A percentile compares a stretch with the other conserved stretches of the same genome.
Evolutionary conservation across 768 basidiomycete species (phyloP).

Genomic region (Amanita rubescens): DNA sequence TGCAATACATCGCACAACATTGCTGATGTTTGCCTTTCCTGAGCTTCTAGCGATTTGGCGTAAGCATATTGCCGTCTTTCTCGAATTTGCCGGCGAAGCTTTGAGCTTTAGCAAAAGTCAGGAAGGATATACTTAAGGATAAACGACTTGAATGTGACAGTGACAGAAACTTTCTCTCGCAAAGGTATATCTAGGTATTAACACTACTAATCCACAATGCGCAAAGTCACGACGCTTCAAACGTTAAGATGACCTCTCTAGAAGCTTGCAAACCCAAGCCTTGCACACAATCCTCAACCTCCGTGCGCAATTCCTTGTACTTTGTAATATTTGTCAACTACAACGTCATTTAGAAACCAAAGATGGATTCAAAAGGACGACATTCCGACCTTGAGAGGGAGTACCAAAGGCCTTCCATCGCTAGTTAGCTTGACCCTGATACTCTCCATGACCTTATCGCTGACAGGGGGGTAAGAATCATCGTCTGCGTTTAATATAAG

Average conservation of each 20-base stretch:
- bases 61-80: constrained; percentile 96
- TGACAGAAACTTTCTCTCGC: too few relatives aligned
- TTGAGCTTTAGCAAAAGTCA: neutral
- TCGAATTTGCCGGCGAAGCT: constrained; percentile 85
- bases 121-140: neutral
- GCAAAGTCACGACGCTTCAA: neutral
- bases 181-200: too few relatives aligned
- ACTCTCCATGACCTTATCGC: neutral
- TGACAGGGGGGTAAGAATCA: constrained; percentile 4
- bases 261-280: constrained; percentile 38
- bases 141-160: neutral
- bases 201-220: neutral
- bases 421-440: neutral
- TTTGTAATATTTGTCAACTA: constrained; percentile 6
- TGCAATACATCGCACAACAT: constrained; percentile 98
- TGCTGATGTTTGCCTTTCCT: constrained; percentile 93
- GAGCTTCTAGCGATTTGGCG: constrained; percentile 88
- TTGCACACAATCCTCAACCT: constrained; percentile 34
- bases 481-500: constrained; percentile 5
- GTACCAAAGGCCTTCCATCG: constrained; percentile 14
- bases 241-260: constrained; percentile 22
- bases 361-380: neutral
- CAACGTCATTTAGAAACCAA: constrained; percentile 17
- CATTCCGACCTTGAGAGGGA: constrained; percentile 19
- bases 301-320: constrained; percentile 21